Evolutionary conservation across 2,329 filamentous ascomycete species (phyloP).

Genomic region (Fusarium sarcochroum): DNA sequence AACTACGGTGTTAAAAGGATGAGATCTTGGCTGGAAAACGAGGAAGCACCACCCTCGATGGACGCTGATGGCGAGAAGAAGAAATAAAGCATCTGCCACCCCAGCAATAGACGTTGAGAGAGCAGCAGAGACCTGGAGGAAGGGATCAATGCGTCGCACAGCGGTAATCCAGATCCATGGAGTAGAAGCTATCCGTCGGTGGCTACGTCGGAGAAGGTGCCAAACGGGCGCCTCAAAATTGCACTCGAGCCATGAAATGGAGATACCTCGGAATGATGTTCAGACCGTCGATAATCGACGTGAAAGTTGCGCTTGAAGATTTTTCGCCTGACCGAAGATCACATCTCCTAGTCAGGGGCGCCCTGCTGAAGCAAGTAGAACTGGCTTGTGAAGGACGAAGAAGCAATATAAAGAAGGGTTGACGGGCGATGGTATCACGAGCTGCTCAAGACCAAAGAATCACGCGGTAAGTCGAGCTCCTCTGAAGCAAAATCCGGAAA

Average conservation of each 20-base stretch:
- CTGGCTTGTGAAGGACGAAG: too few relatives aligned
- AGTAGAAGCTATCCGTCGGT: constrained; percentile 9
- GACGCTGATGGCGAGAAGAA: neutral
- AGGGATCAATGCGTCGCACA: neutral
- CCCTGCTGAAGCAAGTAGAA: neutral
- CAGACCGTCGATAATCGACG: constrained; percentile 4
- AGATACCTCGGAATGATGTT: too few relatives aligned
- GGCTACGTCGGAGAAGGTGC: too few relatives aligned
- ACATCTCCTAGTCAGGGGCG: neutral
- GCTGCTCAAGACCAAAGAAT: constrained; percentile 1
- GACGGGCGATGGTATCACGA: constrained; percentile 3
- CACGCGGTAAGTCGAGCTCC: too few relatives aligned
- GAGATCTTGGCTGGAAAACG: neutral
- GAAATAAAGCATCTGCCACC: constrained; percentile 6
- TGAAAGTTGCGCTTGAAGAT: constrained; percentile 1
- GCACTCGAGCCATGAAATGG: too few relatives aligned
- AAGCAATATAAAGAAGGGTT: constrained; percentile 3
- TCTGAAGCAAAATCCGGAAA: neutral
- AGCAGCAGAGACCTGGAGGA: constrained; percentile 2
- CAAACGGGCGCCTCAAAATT: too few relatives aligned
- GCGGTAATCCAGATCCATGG: neutral
- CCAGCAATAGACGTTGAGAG: constrained; percentile 1
- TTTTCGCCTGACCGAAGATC: neutral
- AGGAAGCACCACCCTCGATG: neutral
- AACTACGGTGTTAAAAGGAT: neutral